Conservation (phyloP, 2,329 filamentous ascomycete species). For the Nemania diffusa region DNA sequence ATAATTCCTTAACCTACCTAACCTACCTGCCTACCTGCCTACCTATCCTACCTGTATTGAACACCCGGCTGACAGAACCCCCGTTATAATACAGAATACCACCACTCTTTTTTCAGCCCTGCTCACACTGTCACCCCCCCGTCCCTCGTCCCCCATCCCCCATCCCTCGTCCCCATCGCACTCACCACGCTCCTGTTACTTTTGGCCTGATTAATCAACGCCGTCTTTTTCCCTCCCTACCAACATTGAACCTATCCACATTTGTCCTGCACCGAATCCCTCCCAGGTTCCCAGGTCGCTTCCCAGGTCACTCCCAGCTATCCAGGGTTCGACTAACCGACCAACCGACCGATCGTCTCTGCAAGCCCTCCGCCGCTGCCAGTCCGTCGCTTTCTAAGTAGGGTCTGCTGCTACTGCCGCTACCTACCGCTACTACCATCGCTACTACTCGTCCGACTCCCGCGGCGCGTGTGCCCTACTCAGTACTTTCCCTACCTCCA, state of each 20-base stretch:
- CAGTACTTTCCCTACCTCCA: no score
- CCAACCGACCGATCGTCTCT: constrained; percentile 32
- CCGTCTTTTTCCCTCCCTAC: constrained; percentile 4
- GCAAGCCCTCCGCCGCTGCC: constrained; percentile 29
- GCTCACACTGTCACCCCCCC: constrained; percentile 15
- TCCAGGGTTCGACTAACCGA: constrained; percentile 18
- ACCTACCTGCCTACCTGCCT: no score
- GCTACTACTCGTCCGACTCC: constrained; percentile 20
- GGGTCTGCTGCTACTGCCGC: no score
- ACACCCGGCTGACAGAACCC: no score
- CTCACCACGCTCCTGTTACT: constrained; percentile 18
- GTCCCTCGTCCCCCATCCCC: not conserved
- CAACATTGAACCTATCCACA: constrained; percentile 6
- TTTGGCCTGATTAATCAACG: constrained; percentile 32
- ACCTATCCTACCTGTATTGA: no score
- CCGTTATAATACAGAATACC: not conserved
- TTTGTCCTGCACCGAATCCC: constrained; percentile 18
- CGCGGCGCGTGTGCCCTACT: constrained; percentile 17
- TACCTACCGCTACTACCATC: constrained; percentile 23
- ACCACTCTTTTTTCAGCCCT: not conserved
- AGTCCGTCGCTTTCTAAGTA: constrained; percentile 22
- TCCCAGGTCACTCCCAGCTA: constrained; percentile 7
- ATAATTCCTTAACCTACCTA: no score
- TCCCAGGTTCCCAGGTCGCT: not conserved
- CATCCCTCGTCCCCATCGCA: not conserved